These are phyloP conservation scores for Chlorella vulgaris DNA, from an alignment of 139 green algal species.

Conservation along the genomic window DNA sequence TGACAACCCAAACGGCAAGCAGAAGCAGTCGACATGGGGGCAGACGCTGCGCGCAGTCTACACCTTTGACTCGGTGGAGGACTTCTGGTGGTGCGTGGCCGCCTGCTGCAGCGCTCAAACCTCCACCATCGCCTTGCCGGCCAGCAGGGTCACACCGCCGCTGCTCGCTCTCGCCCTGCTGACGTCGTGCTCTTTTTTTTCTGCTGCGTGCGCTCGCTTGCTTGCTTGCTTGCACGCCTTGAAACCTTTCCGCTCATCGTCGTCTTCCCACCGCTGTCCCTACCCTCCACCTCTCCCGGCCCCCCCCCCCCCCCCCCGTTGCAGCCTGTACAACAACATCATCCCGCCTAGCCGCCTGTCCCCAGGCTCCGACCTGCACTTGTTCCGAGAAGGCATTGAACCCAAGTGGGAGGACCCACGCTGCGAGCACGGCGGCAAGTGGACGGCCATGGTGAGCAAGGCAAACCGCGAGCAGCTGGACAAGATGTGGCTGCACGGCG, in stretches of 20 bases:
- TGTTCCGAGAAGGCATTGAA: constrained; percentile 98
- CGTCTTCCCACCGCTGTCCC: no score
- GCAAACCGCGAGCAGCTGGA: constrained; percentile 79
- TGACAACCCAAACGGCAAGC: constrained; percentile 89
- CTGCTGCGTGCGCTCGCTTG: neutral
- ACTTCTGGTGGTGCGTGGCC: constrained; percentile 96
- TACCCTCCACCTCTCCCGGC: neutral
- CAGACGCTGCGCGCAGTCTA: constrained; percentile 86
- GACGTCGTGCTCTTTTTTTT: neutral
- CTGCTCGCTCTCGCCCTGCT: neutral
- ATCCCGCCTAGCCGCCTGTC: constrained; percentile 87
- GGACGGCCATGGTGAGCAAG: constrained; percentile 82
- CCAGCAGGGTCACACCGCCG: neutral
- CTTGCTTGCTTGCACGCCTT: neutral
- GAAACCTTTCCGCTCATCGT: no score
- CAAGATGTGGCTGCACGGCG: constrained; percentile 92
- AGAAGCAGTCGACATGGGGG: constrained; percentile 73
- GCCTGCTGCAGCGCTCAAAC: no score
- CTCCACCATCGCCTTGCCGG: neutral
- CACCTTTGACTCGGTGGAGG: constrained; percentile 97
- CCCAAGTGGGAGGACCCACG: constrained; percentile 98
- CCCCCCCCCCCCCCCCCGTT: neutral
- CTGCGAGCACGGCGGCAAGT: constrained; percentile 90
- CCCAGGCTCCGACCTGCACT: constrained; percentile 87
- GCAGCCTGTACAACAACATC: constrained; percentile 99